Evolutionary conservation across 2,329 filamentous ascomycete species (phyloP).

Genomic region (Sphaerulina populicola): DNA sequence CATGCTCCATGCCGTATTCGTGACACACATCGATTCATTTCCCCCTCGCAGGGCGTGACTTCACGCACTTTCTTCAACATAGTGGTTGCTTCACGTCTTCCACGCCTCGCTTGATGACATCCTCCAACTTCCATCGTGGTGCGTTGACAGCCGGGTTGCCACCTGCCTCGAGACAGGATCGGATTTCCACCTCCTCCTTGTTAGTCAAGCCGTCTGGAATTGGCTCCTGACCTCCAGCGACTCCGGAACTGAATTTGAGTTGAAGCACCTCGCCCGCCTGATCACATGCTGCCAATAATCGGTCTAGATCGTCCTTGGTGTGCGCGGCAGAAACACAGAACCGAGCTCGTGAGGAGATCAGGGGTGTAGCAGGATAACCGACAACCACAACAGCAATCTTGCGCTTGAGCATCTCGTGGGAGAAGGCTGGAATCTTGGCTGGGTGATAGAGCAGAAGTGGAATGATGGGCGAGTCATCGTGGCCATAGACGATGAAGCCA

Average conservation of each 20-base stretch:
- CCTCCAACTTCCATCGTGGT: constrained; percentile 71
- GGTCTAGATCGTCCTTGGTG: constrained; percentile 96
- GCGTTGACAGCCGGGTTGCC: constrained; percentile 46
- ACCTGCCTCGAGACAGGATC: constrained; percentile 47
- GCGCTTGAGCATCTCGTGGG: constrained; percentile 94
- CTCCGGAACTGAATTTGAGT: constrained; percentile 92
- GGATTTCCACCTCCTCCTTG: constrained; percentile 60
- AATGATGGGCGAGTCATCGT: constrained; percentile 96
- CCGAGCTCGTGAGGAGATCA: constrained; percentile 87
- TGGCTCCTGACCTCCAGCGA: constrained; percentile 77
- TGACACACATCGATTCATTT: neutral
- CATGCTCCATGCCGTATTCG: neutral
- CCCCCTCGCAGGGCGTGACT: neutral
- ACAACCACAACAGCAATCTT: constrained; percentile 98
- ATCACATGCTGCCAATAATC: constrained; percentile 79
- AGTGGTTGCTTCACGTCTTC: constrained; percentile 67
- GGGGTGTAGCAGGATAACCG: constrained; percentile 89
- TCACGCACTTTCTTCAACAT: neutral
- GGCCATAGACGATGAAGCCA: constrained; percentile 91
- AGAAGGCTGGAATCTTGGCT: constrained; percentile 98
- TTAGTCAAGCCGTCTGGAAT: constrained; percentile 62
- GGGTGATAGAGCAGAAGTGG: constrained; percentile 92
- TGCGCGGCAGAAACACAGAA: constrained; percentile 95
- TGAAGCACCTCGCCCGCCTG: constrained; percentile 87
- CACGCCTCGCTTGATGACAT: constrained; percentile 64